Base-by-base conservation (phyloP, 352 stramenopile species). In the Pythium rhizo-oryzae region DNA sequence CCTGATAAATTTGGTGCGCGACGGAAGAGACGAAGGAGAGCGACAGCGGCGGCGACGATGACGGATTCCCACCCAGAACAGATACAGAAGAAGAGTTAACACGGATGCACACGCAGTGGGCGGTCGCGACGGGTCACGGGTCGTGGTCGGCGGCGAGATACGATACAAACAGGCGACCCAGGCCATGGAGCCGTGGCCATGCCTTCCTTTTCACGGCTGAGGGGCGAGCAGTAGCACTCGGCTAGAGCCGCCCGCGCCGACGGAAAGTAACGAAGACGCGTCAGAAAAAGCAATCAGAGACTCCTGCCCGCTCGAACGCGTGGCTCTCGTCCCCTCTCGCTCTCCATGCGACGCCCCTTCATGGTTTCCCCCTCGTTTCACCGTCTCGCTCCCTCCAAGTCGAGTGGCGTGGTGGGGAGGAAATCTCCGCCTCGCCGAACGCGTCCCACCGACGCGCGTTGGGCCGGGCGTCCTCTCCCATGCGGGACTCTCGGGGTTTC, bases 71-170 rank as follows among this genome's bases (percentile, higher is more conserved):
- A 74, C 70, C 74, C 64, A 84, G 73, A 81, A 89, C 76, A 87
- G 81, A 90, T 80, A 93, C 79, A 89, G 80, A 91, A 93, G 85
- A 91, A 89, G 78, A 84, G 79, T 91, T 91, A 93, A 93, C 82
- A 90, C 61, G 49, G 64, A 51, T 60, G 49, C 54, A 47, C 47
- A 59, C 49, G 49, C 50, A 69, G 46, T 44, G 24, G 19, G 54
- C 30, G 44, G 62, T 67, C 55, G 62, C 54, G 54, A 35, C 41
- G 46, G 62, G 53, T 58, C 62, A 62, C 52, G 35, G 59, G 57
- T 63, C 51, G 60, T 46, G 37, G 37, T 23, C 60, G 25, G 60
- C 49, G 50, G n/a, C 50, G 49, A 52, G n/a, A 44, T 37, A 13
- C 39, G 28, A 23, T 53, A 52, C 37, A 52, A 43, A 51, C 28